Conservation (phyloP, 1,284 basidiomycete species). For the Moniliophthora roreri region DNA sequence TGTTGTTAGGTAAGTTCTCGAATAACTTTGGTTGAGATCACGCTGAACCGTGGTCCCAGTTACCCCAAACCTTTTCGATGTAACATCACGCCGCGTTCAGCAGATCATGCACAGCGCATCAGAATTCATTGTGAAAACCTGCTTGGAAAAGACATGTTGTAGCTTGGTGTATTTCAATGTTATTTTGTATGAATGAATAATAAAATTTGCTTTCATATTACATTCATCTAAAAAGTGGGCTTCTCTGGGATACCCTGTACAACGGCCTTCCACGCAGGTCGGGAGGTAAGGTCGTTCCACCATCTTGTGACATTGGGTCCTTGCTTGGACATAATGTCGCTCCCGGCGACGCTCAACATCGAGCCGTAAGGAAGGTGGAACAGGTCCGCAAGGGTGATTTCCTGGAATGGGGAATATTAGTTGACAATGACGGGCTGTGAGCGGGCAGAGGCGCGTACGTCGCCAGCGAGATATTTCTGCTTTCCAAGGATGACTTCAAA, state of each 20-base stretch:
- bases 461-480: conserved; percentile 38
- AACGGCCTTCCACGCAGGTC: conserved; percentile 24
- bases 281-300: conserved; percentile 26
- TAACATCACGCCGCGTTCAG: background rate
- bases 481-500: conserved; percentile 41
- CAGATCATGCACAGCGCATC: background rate
- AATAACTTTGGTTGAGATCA: background rate
- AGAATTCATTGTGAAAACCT: background rate
- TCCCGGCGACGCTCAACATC: conserved; percentile 8
- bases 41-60: background rate
- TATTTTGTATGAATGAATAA: too few species aligned
- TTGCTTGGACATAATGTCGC: conserved; percentile 10
- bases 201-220: background rate
- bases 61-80: background rate
- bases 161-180: too few species aligned
- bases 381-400: conserved; percentile 14
- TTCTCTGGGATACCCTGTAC: conserved; percentile 16
- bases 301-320: conserved; percentile 21
- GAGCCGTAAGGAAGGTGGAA: conserved; percentile 14
- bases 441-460: conserved; percentile 21
- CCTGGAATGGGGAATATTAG: conserved; percentile 3
- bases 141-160: too few species aligned
- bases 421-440: background rate
- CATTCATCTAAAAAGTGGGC: background rate
- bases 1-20: background rate